phyloP scores from a whole-genome alignment of 176 grass and related monocot species.

The Aegilops tauschii region DNA sequence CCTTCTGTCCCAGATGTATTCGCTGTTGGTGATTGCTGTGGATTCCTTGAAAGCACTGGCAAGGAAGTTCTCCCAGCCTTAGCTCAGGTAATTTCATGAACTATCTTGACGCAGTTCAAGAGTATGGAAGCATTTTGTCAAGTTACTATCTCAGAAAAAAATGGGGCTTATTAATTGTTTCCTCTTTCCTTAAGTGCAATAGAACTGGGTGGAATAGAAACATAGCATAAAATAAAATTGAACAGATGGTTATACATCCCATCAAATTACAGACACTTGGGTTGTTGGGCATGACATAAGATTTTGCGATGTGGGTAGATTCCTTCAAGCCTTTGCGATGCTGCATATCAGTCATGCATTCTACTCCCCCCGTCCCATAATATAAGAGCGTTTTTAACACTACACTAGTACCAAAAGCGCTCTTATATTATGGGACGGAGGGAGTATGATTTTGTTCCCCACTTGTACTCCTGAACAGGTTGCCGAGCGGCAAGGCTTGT shows the following conservation, averaged over 20 bases:
- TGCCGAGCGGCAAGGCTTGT: constrained; percentile 88
- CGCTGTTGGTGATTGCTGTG: constrained; percentile 91
- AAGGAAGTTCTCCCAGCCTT: constrained; percentile 82
- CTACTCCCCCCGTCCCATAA: not conserved
- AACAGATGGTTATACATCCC: not conserved
- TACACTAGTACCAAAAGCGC: too few species aligned
- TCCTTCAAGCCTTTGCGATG: not conserved
- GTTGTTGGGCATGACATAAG: not conserved
- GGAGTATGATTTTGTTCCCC: not conserved
- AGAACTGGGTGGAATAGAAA: not conserved
- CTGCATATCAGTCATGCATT: not conserved
- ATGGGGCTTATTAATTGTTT: not conserved
- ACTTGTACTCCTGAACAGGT: constrained; percentile 50
- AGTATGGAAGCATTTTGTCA: constrained; percentile 1
- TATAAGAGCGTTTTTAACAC: too few species aligned
- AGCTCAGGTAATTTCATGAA: constrained; percentile 67
- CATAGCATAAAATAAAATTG: not conserved
- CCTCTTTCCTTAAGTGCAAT: not conserved
- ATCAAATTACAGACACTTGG: not conserved
- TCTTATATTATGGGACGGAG: too few species aligned
- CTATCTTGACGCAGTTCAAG: constrained; percentile 6
- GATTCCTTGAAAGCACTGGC: constrained; percentile 82
- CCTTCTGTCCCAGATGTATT: constrained; percentile 80
- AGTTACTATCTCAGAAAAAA: not conserved
- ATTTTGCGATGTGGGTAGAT: not conserved